Conservation (phyloP, 768 basidiomycete species). For the Mrakia gelida region DNA sequence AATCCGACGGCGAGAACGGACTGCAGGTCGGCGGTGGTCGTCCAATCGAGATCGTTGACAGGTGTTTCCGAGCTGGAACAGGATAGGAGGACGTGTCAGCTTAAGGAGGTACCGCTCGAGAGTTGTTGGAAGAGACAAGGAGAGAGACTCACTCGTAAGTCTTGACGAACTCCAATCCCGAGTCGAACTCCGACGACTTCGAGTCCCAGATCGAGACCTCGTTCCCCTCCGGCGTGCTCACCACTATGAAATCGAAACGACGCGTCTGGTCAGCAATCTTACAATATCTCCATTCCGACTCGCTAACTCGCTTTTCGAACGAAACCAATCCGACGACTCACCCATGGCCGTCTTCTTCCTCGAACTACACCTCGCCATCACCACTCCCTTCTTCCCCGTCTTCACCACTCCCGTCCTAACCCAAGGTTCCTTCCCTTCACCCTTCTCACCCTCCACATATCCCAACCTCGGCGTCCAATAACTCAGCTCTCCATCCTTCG, state of each 20-base stretch:
- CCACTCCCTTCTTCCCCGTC: slow-evolving; percentile 63
- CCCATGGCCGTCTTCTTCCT: slow-evolving; percentile 87
- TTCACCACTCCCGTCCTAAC: slow-evolving; percentile 49
- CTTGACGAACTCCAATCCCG: slow-evolving; percentile 72
- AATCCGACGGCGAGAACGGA: slow-evolving; percentile 91
- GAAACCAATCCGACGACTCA: too few species aligned
- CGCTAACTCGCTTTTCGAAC: too few species aligned
- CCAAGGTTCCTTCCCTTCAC: slow-evolving; percentile 45
- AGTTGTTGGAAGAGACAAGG: background rate
- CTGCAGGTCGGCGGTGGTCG: slow-evolving; percentile 73
- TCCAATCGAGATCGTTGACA: slow-evolving; percentile 85
- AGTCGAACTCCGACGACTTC: slow-evolving; percentile 84
- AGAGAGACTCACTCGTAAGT: slow-evolving; percentile 54
- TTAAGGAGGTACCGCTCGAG: background rate
- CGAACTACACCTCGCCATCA: slow-evolving; percentile 77
- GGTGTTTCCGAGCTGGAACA: slow-evolving; percentile 35
- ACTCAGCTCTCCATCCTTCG: slow-evolving; percentile 68
- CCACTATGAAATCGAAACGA: background rate
- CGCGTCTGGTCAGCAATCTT: slow-evolving; percentile 42
- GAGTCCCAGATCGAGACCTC: slow-evolving; percentile 97
- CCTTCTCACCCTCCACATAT: slow-evolving; percentile 29
- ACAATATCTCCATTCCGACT: slow-evolving; percentile 47
- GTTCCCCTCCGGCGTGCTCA: background rate
- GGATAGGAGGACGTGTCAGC: background rate
- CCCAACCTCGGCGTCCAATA: slow-evolving; percentile 70